Base-by-base conservation (phyloP, 495 filamentous ascomycete genomes). In the Cercophora newfieldiana region DNA sequence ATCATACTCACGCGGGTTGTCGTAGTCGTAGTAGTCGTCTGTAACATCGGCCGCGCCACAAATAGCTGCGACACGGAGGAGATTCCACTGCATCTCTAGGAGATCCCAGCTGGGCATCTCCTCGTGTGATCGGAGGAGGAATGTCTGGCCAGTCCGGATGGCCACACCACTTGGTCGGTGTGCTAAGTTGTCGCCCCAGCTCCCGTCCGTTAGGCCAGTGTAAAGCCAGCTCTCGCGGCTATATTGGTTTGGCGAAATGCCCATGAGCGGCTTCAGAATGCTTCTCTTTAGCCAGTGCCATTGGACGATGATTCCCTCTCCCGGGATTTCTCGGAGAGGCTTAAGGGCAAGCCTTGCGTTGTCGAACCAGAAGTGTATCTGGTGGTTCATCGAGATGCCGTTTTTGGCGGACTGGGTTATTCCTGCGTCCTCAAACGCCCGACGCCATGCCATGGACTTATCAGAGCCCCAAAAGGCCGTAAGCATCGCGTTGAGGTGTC, bases 251-350 rank as follows among this genome's bases (percentile, higher is more conserved):
- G 49, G n/a, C n/a, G n/a, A n/a, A 53, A 53, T 53, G 19, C 22
- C 10, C 22, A 22, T 22, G 22, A 12, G 8, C 29, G 55, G 55
- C 55, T 58, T 58, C 26, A 65, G 14, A 19, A 3, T 25, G 44
- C n/a, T 22, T 51, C 44, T 59, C 28, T 65, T 65, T 3, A 65
- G 55, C 63, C 63, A 65, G 30, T 59, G 64, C 64, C 64, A 66
- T 28, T 66, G 64, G 2, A 66, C 64, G 19, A 60, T 47, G 3
- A 59, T 26, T 21, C 30, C 64, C 2, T 60, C n/a, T n/a, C n/a
- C 24, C 8, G 37, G 5, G 3, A 44, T 61, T 19, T 66, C 8
- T 18, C 64, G 2, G 28, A 60, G 64, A 59, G 56, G 64, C 30
- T 66, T 66, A 0, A 60, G 26, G 44, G 55, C 44, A 24, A 66